Percentiles rank a stretch among this genome's conserved stretches.
These are phyloP conservation scores for Dothideomycetidae sp. DNA, from an alignment of 2,329 filamentous ascomycete genomes.

Conservation along the genomic window DNA sequence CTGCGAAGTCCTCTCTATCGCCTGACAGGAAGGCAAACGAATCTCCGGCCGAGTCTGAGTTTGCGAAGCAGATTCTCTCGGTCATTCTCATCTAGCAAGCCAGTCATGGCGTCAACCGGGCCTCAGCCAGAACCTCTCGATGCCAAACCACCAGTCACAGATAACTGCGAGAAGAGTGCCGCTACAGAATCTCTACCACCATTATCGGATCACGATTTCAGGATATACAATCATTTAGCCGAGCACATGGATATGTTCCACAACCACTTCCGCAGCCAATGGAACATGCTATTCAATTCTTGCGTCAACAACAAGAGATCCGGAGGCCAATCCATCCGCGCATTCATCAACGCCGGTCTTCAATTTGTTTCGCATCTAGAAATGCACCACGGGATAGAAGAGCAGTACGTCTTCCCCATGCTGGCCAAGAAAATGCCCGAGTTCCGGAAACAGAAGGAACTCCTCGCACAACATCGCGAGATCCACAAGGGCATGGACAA, in stretches of 20 bases:
- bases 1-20: too few species aligned
- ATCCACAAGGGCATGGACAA: constrained; percentile 51
- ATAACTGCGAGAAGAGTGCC: too few species aligned
- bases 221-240: constrained; percentile 55
- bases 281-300: constrained; percentile 56
- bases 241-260: constrained; percentile 67
- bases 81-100: too few species aligned
- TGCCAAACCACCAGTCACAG: too few species aligned
- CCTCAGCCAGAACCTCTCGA: too few species aligned
- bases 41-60: too few species aligned
- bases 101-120: too few species aligned
- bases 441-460: constrained; percentile 50
- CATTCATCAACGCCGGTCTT: constrained; percentile 55
- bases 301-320: constrained; percentile 47
- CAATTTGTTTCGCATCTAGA: constrained; percentile 57
- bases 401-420: constrained; percentile 64
- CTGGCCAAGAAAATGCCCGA: constrained; percentile 67
- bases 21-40: too few species aligned
- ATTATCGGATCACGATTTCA: constrained; percentile 52
- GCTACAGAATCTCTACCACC: constrained; percentile 48
- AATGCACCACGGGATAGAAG: constrained; percentile 71
- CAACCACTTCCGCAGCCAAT: constrained; percentile 59
- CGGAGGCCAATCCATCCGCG: constrained; percentile 47
- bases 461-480: constrained; percentile 59
- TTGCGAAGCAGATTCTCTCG: too few species aligned